A percentile compares a stretch with the other conserved stretches of the same genome.
phyloP scores from a whole-genome alignment of 108 stramenopile genomes.

The Aurantiochytrium sp. region DNA sequence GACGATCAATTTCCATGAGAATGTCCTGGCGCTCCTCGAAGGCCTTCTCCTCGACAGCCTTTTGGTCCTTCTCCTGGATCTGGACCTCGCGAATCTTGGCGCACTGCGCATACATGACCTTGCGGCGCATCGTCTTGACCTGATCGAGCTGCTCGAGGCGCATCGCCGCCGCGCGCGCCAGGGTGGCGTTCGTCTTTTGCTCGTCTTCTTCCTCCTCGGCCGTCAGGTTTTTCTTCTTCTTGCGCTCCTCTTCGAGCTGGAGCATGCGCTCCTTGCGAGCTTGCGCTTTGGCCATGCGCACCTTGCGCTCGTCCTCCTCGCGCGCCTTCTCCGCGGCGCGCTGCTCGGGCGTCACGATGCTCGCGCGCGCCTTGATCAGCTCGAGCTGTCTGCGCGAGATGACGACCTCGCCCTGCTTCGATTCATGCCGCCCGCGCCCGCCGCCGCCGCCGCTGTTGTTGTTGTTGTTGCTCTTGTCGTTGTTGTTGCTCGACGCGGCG shows the following conservation, averaged over 20 bases:
- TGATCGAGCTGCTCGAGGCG: slow-evolving; percentile 18
- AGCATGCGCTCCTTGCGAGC: slow-evolving; percentile 34
- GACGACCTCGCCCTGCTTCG: slow-evolving; percentile 3
- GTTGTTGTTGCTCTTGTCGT: not conserved
- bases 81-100: slow-evolving; percentile 28
- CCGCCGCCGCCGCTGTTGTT: too few relatives aligned
- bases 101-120: slow-evolving; percentile 35
- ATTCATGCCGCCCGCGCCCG: not conserved
- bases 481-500: not conserved
- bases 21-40: slow-evolving; percentile 16
- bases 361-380: not conserved
- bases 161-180: not conserved
- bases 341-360: not conserved
- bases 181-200: not conserved
- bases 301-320: not conserved
- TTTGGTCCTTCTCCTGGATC: slow-evolving; percentile 27
- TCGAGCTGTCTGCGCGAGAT: not conserved
- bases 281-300: not conserved
- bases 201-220: slow-evolving; percentile 30
- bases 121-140: slow-evolving; percentile 26
- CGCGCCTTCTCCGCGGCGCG: not conserved
- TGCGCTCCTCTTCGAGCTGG: slow-evolving; percentile 11
- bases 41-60: not conserved
- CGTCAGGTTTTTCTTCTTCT: not conserved
- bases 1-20: slow-evolving; percentile 23